phyloP scores from a whole-genome alignment of 805 yeast genomes.

The Metschnikowia arizonensis region DNA sequence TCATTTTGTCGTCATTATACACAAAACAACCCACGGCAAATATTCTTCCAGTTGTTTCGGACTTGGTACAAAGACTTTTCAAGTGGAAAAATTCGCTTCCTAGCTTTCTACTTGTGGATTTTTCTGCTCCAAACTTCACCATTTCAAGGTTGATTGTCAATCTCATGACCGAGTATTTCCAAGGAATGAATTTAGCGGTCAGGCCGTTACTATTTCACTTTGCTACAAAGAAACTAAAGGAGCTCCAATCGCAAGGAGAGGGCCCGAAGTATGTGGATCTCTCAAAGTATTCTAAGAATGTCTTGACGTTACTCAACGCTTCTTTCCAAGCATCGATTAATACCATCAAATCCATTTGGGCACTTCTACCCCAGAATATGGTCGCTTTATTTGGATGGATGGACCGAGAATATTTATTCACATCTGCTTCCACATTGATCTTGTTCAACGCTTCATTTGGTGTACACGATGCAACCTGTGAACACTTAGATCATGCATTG shows the following conservation, averaged over 20 bases:
- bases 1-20: slow-evolving; percentile 62
- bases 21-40: slow-evolving; percentile 75
- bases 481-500: slow-evolving; percentile 69
- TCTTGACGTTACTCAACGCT: slow-evolving; percentile 66
- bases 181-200: slow-evolving; percentile 75
- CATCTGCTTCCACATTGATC: slow-evolving; percentile 69
- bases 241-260: slow-evolving; percentile 35
- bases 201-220: slow-evolving; percentile 74
- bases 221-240: slow-evolving; percentile 61
- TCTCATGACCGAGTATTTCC: slow-evolving; percentile 78
- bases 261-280: slow-evolving; percentile 57
- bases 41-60: slow-evolving; percentile 69
- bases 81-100: slow-evolving; percentile 68
- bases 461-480: slow-evolving; percentile 68
- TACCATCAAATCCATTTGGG: slow-evolving; percentile 70
- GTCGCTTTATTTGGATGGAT: slow-evolving; percentile 83
- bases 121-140: slow-evolving; percentile 46
- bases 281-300: slow-evolving; percentile 61
- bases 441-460: slow-evolving; percentile 79
- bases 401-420: slow-evolving; percentile 79
- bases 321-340: slow-evolving; percentile 79
- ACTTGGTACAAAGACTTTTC: slow-evolving; percentile 59
- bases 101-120: slow-evolving; percentile 60
- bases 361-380: slow-evolving; percentile 69
- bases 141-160: slow-evolving; percentile 67